A percentile compares a stretch with the other conserved stretches of the same genome.
Evolutionary conservation across 1,139 yeast genomes (phyloP).

Genomic region (Debaryomyces sp.): DNA sequence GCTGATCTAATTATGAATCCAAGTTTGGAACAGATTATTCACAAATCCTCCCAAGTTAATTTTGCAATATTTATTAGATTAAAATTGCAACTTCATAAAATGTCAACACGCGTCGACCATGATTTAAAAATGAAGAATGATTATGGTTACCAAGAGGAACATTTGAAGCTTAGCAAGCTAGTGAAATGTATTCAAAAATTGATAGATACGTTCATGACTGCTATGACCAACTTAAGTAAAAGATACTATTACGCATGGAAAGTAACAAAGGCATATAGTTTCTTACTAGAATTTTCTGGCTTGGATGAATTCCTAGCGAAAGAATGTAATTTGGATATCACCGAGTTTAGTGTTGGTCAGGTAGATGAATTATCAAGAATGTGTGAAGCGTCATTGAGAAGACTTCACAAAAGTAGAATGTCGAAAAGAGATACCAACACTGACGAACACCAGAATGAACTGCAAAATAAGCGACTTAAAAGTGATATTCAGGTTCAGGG

Average conservation of each 20-base stretch:
- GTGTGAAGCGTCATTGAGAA: background rate
- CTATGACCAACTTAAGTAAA: slow-evolving; percentile 33
- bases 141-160: slow-evolving; percentile 19
- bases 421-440: background rate
- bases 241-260: slow-evolving; percentile 51
- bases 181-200: slow-evolving; percentile 23
- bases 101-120: slow-evolving; percentile 25
- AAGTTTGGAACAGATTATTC: slow-evolving; percentile 29
- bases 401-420: background rate
- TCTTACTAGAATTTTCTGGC: background rate
- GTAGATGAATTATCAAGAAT: slow-evolving; percentile 1
- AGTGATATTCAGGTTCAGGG: background rate
- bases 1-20: slow-evolving; percentile 44
- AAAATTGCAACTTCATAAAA: slow-evolving; percentile 25
- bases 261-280: slow-evolving; percentile 38
- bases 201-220: slow-evolving; percentile 24
- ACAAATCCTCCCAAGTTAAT: slow-evolving; percentile 31
- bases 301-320: background rate
- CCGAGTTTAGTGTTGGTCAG: background rate
- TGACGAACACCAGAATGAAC: background rate
- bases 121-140: slow-evolving; percentile 17
- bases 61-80: slow-evolving; percentile 25
- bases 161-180: slow-evolving; percentile 20
- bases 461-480: background rate
- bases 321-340: background rate